Conservation (phyloP, 352 stramenopile genomes). For the Globisporangium parvum region DNA sequence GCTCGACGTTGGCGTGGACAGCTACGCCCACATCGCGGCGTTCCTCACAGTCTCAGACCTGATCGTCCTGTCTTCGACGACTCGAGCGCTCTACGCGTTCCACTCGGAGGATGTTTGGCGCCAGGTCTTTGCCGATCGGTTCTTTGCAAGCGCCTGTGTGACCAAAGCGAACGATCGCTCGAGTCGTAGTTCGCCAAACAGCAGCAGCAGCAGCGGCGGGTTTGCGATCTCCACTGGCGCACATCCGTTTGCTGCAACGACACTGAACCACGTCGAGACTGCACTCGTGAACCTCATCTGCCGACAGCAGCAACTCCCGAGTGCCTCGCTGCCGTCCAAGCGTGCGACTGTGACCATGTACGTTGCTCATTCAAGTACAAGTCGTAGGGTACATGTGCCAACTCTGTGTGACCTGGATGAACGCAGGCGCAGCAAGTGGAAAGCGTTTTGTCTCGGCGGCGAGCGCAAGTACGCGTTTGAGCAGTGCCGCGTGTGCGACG, state of each 20-base stretch:
- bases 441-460: slow-evolving; percentile 22
- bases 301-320: slow-evolving; percentile 7
- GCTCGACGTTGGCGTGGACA: slow-evolving; percentile 21
- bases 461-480: slow-evolving; percentile 22
- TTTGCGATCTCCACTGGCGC: slow-evolving; percentile 2
- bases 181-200: background rate
- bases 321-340: background rate
- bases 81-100: slow-evolving; percentile 10
- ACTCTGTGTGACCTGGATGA: background rate
- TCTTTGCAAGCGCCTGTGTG: slow-evolving; percentile 1
- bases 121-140: slow-evolving; percentile 16
- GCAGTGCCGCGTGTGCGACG: slow-evolving; percentile 30
- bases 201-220: background rate
- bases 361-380: background rate
- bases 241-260: slow-evolving; percentile 14
- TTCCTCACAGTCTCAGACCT: slow-evolving; percentile 32
- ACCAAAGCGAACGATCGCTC: background rate
- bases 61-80: slow-evolving; percentile 20
- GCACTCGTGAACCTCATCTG: slow-evolving; percentile 17
- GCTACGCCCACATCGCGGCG: slow-evolving; percentile 25
- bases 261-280: slow-evolving; percentile 17
- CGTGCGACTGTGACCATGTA: slow-evolving; percentile 11
- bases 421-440: slow-evolving; percentile 19
- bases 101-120: slow-evolving; percentile 29
- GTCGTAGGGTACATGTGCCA: background rate